Evolutionary conservation across 176 grass and related monocot genomes (phyloP), one percentile per base, ranked within the genome.

Genomic region (Luzula sylvatica): DNA sequence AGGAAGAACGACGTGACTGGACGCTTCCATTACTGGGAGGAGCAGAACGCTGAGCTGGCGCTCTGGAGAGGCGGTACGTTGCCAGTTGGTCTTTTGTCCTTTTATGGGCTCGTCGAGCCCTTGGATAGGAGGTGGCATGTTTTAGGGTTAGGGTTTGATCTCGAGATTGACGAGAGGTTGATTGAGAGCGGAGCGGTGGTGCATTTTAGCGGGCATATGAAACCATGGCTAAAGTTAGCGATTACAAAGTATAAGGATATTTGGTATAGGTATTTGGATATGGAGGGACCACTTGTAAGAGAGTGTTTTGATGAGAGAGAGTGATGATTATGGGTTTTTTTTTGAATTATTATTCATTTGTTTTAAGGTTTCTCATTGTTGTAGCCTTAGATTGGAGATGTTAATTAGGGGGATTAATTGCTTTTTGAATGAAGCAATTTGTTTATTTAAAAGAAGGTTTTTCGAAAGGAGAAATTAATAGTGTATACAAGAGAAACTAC

Each of bases 191-290:
- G 85, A 39, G 82, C 93, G 39, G 93, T 90, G 44, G 75, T 92
- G 47, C 93, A 98, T 52, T 98, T 90, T 47, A 98, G 80, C 23
- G 93, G 93, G 22, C 82, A 89, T 77, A 82, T 98, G 82, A 98
- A 98, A 68, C 93, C 93, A 4, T 98, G 93, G 93, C 61, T 80
- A 69, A 92, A 92, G 68, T 63, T 98, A 65, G 93, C 82, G 47
- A 90, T 98, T 71, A 77, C 56, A 45, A 69, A 81, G 46, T 98
- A 98, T 38, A 92, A 80, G 82, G 69, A 78, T 72, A 69, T 73
- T 65, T 98, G 93, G 93, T 77, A 92, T 48, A 74, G 24, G 59
- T 87, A 92, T 74, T 68, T 83, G 44, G 86, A 98, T 77, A 83
- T 72, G 25, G 61, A 44, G 14, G 74, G 82, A 59, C 74, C 55